Base-by-base conservation (phyloP, 495 filamentous ascomycete species). In the Immersiella caudata region DNA sequence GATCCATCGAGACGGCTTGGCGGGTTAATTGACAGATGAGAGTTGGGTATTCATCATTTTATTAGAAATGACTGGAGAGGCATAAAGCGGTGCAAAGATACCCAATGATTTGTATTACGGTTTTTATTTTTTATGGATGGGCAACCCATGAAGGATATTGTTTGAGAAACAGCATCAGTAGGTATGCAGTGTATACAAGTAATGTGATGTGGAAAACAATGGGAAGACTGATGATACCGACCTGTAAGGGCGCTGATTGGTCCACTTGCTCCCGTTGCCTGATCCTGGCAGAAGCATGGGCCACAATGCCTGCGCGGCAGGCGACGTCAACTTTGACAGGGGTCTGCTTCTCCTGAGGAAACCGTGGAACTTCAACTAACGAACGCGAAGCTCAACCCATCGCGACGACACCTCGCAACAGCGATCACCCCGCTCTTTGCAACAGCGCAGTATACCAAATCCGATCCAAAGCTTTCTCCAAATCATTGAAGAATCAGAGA, bases 271-370 rank as follows among this genome's bases (percentile, higher is more conserved):
- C 52, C 52, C 21, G 3, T 21, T 21, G 18, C n/a, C n/a, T 26
- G n/a, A 18, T 18, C 27, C 1, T 21, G 22, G 14, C 18, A 29
- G 69, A 66, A 76, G 74, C 74, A 75, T 71, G 72, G 74, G 74
- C 74, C 74, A 76, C 66, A 6, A 14, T 46, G 2, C 40, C 11
- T 18, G 40, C 40, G 40, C 21, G 50, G 18, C 62, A 27, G 62
- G 51, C 69, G 61, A 67, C 67, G 67, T 69, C 64, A 66, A 67
- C 59, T 35, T 50, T 27, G 35, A 20, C 29, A 51, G 26, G 25
- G 51, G 36, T 22, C 35, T 18, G 55, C 33, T 25, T 26, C 21
- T 50, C 49, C 35, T 51, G 64, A 69, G 67, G 70, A 70, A 70
- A 73, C 71, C 69, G 67, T 73, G 65, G 62, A 69, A 50, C 64